Evolutionary conservation across 306 rosid species (phyloP).

Genomic region (Acmispon strigosus): DNA sequence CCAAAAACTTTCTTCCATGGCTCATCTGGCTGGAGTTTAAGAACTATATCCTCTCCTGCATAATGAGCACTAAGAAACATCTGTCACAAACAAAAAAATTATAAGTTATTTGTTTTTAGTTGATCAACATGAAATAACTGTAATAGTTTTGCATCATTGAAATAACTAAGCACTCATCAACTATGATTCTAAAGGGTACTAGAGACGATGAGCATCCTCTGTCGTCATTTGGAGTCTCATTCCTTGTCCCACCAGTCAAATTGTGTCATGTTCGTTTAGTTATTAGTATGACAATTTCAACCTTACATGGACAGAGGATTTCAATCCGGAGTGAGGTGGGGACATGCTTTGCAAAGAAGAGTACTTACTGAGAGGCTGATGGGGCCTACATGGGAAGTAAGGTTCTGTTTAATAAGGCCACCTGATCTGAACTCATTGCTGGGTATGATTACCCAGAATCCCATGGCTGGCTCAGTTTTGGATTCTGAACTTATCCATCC

Average conservation of each 20-base stretch:
- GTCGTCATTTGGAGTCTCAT: too few species aligned
- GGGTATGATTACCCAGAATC: conserved; percentile 80
- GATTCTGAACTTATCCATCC: conserved; percentile 62
- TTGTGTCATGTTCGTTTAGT: too few species aligned
- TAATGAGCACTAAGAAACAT: conserved; percentile 89
- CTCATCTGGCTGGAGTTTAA: conserved; percentile 51
- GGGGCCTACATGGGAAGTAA: conserved; percentile 88
- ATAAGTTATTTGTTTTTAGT: background rate
- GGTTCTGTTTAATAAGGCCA: conserved; percentile 71
- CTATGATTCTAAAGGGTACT: background rate
- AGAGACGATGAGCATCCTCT: too few species aligned
- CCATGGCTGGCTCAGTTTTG: conserved; percentile 33
- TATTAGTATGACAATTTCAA: too few species aligned
- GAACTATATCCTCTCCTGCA: conserved; percentile 73
- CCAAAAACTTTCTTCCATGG: conserved; percentile 92
- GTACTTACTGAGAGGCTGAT: conserved; percentile 56
- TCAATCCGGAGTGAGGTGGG: background rate
- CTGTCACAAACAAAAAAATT: conserved; percentile 27
- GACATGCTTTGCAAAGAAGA: background rate
- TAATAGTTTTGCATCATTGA: background rate
- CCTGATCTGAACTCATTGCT: conserved; percentile 70
- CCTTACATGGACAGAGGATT: too few species aligned
- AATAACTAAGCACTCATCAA: background rate
- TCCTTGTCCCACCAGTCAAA: too few species aligned
- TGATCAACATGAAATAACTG: background rate